Evolutionary conservation across 2,329 filamentous ascomycete species (phyloP), one percentile per base, ranked within the genome.

Genomic region (Fusarium proliferatum): DNA sequence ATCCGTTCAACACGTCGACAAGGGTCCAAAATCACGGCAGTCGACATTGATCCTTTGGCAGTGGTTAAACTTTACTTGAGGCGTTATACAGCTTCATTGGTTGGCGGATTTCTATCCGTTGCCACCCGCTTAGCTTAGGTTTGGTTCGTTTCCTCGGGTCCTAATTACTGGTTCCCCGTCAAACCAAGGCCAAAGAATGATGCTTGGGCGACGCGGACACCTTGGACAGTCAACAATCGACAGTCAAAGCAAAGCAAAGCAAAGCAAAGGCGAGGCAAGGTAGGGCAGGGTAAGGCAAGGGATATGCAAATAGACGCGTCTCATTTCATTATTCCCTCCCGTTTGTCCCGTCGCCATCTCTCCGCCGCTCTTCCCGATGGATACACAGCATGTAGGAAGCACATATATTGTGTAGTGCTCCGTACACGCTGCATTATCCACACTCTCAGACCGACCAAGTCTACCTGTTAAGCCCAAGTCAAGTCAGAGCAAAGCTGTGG

Each of bases 291-390:
- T 12, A 23, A 39, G 42, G 26, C 61, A 71, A 66, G 56, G 56
- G 65, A 61, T 59, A 49, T 71, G 70, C 45, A 64, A 38, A 55
- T 55, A 67, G 39, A 39, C 66, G 34, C 46, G 65, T 33, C 56
- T 71, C 66, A 45, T 57, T 69, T 45, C 48, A 23, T 34, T 21
- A 17, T 41, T 42, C 34, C 33, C 30, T 26, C 21, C 26, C 33
- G 17, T 43, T 36, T 17, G 43, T 23, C 39, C 28, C 26, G 41
- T 38, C 46, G 26, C 28, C 51, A 36, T 46, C 38, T 38, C 39
- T 49, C 49, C 49, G 41, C 46, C 49, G 41, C 46, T 48, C 46
- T 48, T 60, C 63, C 57, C 69, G 55, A 68, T 34, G 21, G 45
- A 55, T 52, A 64, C 65, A 59, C 45, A 26, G 46, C 45, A 34